A percentile compares a stretch with the other conserved stretches of the same genome.
Conservation (phyloP, 164 flowering plant species). For the Berberis vulgaris region DNA sequence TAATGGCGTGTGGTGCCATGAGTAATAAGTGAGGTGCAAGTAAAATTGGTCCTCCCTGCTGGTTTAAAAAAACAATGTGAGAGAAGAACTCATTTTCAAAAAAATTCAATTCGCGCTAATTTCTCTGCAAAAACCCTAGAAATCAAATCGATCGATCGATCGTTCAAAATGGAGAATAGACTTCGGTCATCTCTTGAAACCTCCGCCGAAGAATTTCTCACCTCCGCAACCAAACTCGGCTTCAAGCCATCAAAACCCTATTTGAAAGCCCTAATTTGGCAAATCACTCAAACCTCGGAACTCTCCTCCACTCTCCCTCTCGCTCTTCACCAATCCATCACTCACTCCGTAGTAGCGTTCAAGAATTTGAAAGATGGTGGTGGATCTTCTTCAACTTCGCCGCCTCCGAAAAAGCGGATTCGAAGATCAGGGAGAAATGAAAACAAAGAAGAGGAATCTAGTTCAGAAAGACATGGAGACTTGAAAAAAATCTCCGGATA, state of each 20-base stretch:
- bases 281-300: conserved; percentile 34
- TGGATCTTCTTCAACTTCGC: conserved; percentile 31
- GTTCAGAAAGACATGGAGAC: not conserved
- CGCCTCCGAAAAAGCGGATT: conserved; percentile 39
- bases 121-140: too few species aligned
- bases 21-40: too few species aligned
- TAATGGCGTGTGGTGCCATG: too few species aligned
- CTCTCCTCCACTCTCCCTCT: conserved; percentile 50
- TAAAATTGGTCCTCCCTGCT: too few species aligned
- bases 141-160: not conserved
- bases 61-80: too few species aligned
- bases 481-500: conserved; percentile 34
- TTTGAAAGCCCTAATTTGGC: conserved; percentile 57
- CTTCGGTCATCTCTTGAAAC: conserved; percentile 54
- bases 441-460: not conserved
- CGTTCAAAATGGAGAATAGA: conserved; percentile 51
- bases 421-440: not conserved
- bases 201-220: conserved; percentile 68
- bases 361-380: conserved; percentile 9
- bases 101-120: too few species aligned
- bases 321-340: conserved; percentile 43
- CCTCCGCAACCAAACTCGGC: conserved; percentile 29
- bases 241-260: conserved; percentile 43
- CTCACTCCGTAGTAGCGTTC: conserved; percentile 40
- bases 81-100: too few species aligned